Conservation (phyloP, 495 filamentous ascomycete genomes). For the Penicillium cosmopolitanum region DNA sequence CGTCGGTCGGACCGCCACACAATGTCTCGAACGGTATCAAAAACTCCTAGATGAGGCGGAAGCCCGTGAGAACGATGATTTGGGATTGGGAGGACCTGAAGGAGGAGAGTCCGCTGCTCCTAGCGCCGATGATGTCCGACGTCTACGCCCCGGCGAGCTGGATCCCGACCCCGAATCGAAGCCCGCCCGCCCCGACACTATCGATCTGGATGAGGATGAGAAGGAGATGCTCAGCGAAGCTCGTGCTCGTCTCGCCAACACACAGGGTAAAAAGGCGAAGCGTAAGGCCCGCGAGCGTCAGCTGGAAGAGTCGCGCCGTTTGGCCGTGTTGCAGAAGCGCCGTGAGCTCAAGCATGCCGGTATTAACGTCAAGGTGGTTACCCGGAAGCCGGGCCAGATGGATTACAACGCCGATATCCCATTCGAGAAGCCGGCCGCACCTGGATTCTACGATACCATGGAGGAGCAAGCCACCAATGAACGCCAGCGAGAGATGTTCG, state of each 20-base stretch:
- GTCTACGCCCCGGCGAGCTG: conserved; percentile 86
- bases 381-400: conserved; percentile 93
- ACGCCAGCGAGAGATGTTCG: conserved; percentile 82
- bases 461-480: conserved; percentile 85
- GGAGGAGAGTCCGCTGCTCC: conserved; percentile 88
- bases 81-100: conserved; percentile 85
- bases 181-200: conserved; percentile 94
- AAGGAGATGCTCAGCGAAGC: conserved; percentile 99
- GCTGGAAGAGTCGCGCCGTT: conserved; percentile 87
- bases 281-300: conserved; percentile 94
- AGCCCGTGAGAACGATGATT: conserved; percentile 77
- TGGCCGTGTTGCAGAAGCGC: conserved; percentile 92
- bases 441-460: conserved; percentile 90
- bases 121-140: conserved; percentile 90
- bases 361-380: conserved; percentile 97
- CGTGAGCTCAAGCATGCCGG: conserved; percentile 95
- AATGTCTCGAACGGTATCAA: conserved; percentile 96
- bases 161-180: conserved; percentile 97
- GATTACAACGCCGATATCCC: conserved; percentile 99
- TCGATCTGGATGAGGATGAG: conserved; percentile 97
- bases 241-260: conserved; percentile 93
- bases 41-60: conserved; percentile 96
- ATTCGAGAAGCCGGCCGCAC: conserved; percentile 87
- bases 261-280: conserved; percentile 98
- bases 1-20: conserved; percentile 92